Evolutionary conservation across 371 early-diverging fungal genomes (phyloP).

Genomic region (Syncephalis fuscata): DNA sequence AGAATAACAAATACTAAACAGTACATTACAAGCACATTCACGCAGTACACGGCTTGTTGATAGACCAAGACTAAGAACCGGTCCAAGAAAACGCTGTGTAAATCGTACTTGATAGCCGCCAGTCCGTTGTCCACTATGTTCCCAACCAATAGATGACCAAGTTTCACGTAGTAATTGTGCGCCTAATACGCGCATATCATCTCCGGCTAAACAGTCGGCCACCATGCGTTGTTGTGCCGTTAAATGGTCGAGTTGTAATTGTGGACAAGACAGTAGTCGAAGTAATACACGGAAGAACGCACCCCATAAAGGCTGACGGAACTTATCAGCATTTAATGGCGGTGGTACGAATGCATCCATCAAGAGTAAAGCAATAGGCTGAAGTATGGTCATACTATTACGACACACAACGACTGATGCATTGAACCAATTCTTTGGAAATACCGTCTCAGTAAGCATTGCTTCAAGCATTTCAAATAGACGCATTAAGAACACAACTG

Average conservation of each 20-base stretch:
- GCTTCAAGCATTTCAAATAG: constrained; percentile 28
- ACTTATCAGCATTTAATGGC: constrained; percentile 6
- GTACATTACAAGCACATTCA: constrained; percentile 25
- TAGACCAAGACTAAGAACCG: constrained; percentile 35
- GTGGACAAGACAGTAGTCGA: constrained; percentile 32
- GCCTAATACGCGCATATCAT: constrained; percentile 39
- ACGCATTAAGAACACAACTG: constrained; percentile 27
- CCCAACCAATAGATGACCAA: constrained; percentile 27
- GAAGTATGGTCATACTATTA: constrained; percentile 8
- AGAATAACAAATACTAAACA: constrained; percentile 43
- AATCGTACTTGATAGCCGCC: constrained; percentile 23
- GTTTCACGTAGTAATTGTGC: constrained; percentile 26
- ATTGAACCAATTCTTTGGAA: constrained; percentile 39
- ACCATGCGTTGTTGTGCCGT: constrained; percentile 36
- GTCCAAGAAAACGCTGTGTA: constrained; percentile 35
- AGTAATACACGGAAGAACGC: constrained; percentile 33
- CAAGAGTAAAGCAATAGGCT: constrained; percentile 26
- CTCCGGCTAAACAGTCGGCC: constrained; percentile 32
- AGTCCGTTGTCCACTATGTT: constrained; percentile 6
- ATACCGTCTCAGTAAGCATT: constrained; percentile 22
- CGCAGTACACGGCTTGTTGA: constrained; percentile 38
- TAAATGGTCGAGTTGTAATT: constrained; percentile 32
- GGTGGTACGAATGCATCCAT: constrained; percentile 24
- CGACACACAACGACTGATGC: constrained; percentile 13
- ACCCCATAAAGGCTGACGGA: constrained; percentile 24